phyloP scores from a whole-genome alignment of 2,329 filamentous ascomycete species.

The Fusarium falciforme region DNA sequence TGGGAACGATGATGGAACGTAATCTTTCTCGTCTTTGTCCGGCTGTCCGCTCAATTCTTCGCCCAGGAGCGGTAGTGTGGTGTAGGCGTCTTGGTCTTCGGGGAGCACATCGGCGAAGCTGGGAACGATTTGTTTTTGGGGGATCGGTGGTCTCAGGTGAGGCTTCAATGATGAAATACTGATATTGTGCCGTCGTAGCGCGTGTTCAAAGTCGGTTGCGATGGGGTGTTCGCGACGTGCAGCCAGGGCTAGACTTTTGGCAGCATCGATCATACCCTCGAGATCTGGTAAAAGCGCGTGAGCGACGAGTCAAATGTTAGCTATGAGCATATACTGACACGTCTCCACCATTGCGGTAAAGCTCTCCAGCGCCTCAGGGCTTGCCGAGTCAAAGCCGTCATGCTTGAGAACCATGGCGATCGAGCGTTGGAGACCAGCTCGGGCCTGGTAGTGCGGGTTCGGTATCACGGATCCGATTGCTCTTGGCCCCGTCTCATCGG shows the following conservation, averaged over 20 bases:
- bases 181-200: constrained; percentile 63
- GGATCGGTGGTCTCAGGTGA: constrained; percentile 66
- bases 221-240: constrained; percentile 65
- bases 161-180: constrained; percentile 63
- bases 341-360: constrained; percentile 67
- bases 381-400: constrained; percentile 68
- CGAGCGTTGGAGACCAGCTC: constrained; percentile 61
- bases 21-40: constrained; percentile 66
- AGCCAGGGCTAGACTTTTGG: constrained; percentile 59
- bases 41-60: constrained; percentile 67
- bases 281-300: constrained; percentile 55
- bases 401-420: constrained; percentile 67
- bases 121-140: constrained; percentile 52
- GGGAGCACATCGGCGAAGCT: constrained; percentile 53
- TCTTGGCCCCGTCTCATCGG: constrained; percentile 26
- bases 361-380: constrained; percentile 68
- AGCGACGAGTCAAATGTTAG: neutral
- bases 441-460: constrained; percentile 49
- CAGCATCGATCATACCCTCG: constrained; percentile 59
- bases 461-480: constrained; percentile 39
- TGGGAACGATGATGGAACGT: constrained; percentile 70
- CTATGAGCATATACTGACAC: constrained; percentile 56
- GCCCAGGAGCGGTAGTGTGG: constrained; percentile 59
- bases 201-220: constrained; percentile 68
- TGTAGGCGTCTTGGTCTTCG: constrained; percentile 54